Percentiles rank a stretch among this genome's conserved stretches.
Evolutionary conservation across 148 eudicot genomes (phyloP).

Genomic region (Chenopodium suecicum): DNA sequence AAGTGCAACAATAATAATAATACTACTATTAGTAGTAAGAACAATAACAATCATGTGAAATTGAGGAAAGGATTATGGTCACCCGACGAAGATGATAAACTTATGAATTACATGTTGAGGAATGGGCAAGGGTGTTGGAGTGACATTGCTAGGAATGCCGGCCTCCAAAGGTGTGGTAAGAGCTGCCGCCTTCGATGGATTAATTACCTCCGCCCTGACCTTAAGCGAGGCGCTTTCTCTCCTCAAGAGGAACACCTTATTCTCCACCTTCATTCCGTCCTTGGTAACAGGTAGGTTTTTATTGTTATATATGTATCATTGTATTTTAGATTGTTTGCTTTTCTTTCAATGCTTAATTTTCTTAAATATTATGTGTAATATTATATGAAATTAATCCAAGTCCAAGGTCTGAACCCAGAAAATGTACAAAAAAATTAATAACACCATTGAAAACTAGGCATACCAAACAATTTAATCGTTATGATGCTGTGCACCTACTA

Average conservation of each 20-base stretch:
- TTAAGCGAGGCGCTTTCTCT: slow-evolving; percentile 75
- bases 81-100: slow-evolving; percentile 81
- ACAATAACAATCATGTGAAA: slow-evolving; percentile 25
- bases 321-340: no score
- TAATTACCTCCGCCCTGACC: slow-evolving; percentile 71
- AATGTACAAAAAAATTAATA: no score
- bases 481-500: no score
- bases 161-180: slow-evolving; percentile 70
- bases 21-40: slow-evolving; percentile 6
- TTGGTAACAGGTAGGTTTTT: slow-evolving; percentile 62
- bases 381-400: no score
- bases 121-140: slow-evolving; percentile 82
- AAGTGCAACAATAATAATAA: neutral
- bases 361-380: no score
- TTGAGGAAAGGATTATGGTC: slow-evolving; percentile 80
- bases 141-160: slow-evolving; percentile 71
- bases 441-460: no score
- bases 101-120: slow-evolving; percentile 63
- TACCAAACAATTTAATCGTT: no score
- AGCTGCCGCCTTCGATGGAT: slow-evolving; percentile 81
- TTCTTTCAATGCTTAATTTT: no score
- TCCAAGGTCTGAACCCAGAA: no score
- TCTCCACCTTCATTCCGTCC: slow-evolving; percentile 63
- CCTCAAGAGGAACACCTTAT: slow-evolving; percentile 63
- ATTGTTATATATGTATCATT: no score